Percentiles rank a stretch among this genome's conserved stretches.
Evolutionary conservation across 176 grass and related monocot species (phyloP).

Genomic region (Guadua angustifolia): DNA sequence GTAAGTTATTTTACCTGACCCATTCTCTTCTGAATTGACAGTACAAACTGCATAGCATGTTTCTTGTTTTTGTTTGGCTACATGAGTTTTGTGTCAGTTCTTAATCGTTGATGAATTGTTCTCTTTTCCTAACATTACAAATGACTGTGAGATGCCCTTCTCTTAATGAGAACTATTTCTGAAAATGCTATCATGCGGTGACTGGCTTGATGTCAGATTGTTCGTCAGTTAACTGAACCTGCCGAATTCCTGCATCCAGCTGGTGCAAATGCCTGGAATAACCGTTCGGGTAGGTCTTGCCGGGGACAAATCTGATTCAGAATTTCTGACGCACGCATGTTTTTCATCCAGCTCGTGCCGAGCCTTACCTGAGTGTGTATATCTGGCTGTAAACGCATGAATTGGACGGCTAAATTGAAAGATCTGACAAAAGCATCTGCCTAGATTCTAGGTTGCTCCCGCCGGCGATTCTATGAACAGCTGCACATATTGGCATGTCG

Average conservation of each 20-base stretch:
- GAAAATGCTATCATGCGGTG: too few species aligned
- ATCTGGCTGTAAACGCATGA: not conserved
- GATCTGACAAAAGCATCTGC: not conserved
- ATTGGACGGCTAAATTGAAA: not conserved
- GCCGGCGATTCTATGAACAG: too few species aligned
- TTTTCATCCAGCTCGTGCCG: not conserved
- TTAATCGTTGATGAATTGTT: too few species aligned
- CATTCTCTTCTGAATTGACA: slow-evolving; percentile 9
- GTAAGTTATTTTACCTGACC: not conserved
- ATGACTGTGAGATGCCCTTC: too few species aligned
- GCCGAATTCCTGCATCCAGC: not conserved
- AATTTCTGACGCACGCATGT: not conserved
- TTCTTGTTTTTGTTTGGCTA: not conserved
- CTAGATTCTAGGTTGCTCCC: not conserved
- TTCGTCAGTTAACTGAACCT: not conserved
- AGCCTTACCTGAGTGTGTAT: not conserved
- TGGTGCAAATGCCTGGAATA: not conserved
- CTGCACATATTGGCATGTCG: too few species aligned
- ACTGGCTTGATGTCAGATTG: too few species aligned
- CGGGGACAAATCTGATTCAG: not conserved
- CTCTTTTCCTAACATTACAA: too few species aligned
- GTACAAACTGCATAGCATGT: not conserved
- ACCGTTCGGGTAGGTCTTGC: not conserved
- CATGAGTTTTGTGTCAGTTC: not conserved
- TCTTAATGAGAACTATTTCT: too few species aligned